phyloP scores from a whole-genome alignment of 1,284 basidiomycete species.

The Irpex lacteus region DNA sequence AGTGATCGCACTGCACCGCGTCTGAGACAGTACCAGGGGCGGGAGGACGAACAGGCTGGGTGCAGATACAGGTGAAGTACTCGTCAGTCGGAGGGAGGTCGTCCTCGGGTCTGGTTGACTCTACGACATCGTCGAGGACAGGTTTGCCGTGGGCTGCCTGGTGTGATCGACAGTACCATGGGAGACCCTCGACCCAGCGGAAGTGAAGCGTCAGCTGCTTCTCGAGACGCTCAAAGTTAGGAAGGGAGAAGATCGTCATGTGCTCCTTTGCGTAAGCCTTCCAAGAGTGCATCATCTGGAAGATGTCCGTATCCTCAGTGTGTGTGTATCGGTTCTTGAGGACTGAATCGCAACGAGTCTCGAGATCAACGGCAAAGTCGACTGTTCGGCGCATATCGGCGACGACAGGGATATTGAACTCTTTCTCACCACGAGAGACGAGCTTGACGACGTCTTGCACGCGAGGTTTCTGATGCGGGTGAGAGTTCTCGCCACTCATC shows the following conservation, averaged over 20 bases:
- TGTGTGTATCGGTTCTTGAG: constrained; percentile 58
- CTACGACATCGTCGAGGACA: constrained; percentile 69
- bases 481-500: constrained; percentile 52
- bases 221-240: constrained; percentile 69
- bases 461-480: constrained; percentile 50
- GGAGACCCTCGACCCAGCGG: constrained; percentile 68
- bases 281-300: constrained; percentile 71
- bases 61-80: constrained; percentile 81
- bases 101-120: constrained; percentile 69
- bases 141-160: constrained; percentile 54
- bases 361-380: constrained; percentile 70
- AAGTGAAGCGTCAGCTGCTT: constrained; percentile 62
- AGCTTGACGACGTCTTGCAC: constrained; percentile 66
- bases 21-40: constrained; percentile 69
- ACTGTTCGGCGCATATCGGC: constrained; percentile 65
- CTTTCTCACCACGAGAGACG: constrained; percentile 67
- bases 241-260: constrained; percentile 67
- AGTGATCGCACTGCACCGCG: constrained; percentile 85
- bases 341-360: constrained; percentile 70
- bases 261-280: constrained; percentile 66
- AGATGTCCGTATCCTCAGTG: constrained; percentile 56
- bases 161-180: constrained; percentile 74
- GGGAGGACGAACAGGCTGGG: constrained; percentile 68
- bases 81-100: constrained; percentile 74
- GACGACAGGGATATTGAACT: constrained; percentile 66